Percentiles rank a stretch among this genome's conserved stretches.
Conservation (phyloP, 2,329 filamentous ascomycete species). For the Colletotrichum sp. region DNA sequence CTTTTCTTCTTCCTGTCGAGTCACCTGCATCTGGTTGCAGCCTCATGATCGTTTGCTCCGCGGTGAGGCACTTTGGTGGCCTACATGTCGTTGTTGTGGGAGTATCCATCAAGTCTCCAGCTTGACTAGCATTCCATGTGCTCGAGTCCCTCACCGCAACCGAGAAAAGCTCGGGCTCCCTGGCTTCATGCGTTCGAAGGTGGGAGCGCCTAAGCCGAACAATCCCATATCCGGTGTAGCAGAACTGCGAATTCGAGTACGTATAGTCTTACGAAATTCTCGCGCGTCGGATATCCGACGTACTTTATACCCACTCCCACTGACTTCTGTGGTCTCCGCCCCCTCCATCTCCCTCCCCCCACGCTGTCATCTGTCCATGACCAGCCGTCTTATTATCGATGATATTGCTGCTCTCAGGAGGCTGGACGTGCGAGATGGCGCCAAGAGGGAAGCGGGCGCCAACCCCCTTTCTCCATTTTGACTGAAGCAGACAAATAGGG, state of each 20-base stretch:
- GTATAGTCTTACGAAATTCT: background rate
- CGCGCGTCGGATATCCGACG: background rate
- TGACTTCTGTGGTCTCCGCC: background rate
- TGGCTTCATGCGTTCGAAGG: background rate
- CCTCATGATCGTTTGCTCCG: background rate
- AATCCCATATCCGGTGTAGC: background rate
- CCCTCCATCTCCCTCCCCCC: background rate
- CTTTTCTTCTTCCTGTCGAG: background rate
- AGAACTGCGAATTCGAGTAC: background rate
- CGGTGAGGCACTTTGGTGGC: background rate
- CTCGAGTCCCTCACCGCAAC: background rate
- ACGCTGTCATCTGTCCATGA: background rate
- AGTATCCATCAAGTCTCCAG: background rate
- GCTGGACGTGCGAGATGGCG: background rate
- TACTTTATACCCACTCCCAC: background rate
- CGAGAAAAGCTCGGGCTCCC: background rate
- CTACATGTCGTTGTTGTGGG: background rate
- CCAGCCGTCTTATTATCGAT: background rate
- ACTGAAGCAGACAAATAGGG: background rate
- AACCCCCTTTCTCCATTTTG: background rate
- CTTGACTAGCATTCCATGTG: background rate
- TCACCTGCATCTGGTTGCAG: background rate
- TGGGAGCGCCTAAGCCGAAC: background rate
- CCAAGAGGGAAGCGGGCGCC: background rate
- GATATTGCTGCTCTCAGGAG: background rate